Evolutionary conservation across 2,329 filamentous ascomycete species (phyloP), one percentile per base, ranked within the genome.

Genomic region (Trichophyton benhamiae): DNA sequence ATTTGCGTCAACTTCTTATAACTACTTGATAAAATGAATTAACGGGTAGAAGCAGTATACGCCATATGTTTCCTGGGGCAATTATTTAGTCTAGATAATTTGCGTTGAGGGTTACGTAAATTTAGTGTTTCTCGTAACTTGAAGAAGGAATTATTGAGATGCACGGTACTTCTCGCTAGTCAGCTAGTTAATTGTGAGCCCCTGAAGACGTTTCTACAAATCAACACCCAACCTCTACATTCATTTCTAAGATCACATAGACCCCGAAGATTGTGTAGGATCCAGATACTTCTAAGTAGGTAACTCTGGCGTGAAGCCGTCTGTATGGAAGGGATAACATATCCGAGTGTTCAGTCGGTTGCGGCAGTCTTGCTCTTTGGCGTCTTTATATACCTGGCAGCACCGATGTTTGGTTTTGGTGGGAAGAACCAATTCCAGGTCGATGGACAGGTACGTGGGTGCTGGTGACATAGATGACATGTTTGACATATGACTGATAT

Each of bases 401-500:
- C 67, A 66, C 72, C 72, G 49, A 75, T 78, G 76, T 67, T 76
- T 62, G 71, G 75, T 53, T 71, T 75, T 60, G 66, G 67, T 9
- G 62, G 66, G 55, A 86, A 82, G 67, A 90, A 95, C 71, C 82
- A 90, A 64, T 90, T 97, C 78, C 83, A 86, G 58, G 88, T 96
- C 9, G 85, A 91, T 68, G 90, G 90, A 72, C 88, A 87, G 80
- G 91, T 94, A 76, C 67, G 78, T 67, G 15, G 15, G 8, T 11
- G n/a, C 15, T 9, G 27, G 13, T 38, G 2, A 7, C 6, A 11
- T 17, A 20, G 27, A 49, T 27, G 17, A 46, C 41, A 48, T 27
- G 36, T 59, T 36, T 38, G 3, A 3, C 33, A 2, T 38, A 13
- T 38, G 33, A 9, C 33, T 57, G 36, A 53, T 44, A 7, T 5